Evolutionary conservation across 1,139 yeast species (phyloP).

Genomic region (Lodderomyces theae): DNA sequence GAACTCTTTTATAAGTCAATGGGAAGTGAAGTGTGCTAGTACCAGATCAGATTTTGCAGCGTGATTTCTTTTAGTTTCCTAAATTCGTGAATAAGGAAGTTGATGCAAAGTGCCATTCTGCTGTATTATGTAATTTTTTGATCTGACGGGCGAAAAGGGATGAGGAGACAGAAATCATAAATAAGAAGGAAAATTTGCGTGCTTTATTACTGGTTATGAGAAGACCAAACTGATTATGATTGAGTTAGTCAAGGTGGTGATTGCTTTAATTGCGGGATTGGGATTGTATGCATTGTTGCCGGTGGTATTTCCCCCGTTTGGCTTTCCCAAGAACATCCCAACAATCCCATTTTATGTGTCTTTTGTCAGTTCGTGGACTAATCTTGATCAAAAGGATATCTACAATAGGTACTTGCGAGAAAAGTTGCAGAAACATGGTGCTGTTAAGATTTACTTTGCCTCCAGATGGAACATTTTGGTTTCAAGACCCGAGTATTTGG

Average conservation of each 20-base stretch:
- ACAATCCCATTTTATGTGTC: constrained; percentile 62
- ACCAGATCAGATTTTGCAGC: background rate
- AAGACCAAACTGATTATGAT: background rate
- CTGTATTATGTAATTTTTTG: background rate
- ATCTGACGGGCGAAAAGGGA: background rate
- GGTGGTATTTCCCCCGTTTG: constrained; percentile 29
- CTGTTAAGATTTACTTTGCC: constrained; percentile 60
- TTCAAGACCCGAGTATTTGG: constrained; percentile 46
- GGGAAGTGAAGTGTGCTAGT: too few relatives aligned
- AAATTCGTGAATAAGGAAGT: background rate
- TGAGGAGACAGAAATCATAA: background rate
- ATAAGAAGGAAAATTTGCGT: too few relatives aligned
- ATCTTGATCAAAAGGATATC: constrained; percentile 49
- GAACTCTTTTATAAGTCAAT: constrained; percentile 1
- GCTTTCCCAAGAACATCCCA: constrained; percentile 46
- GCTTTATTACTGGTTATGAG: too few relatives aligned
- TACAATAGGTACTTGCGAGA: constrained; percentile 39
- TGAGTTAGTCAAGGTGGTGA: background rate
- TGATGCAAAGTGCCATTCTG: background rate
- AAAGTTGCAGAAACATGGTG: constrained; percentile 50
- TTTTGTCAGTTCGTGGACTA: constrained; percentile 45
- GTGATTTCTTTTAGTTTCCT: constrained; percentile 1
- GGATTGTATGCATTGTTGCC: constrained; percentile 8
- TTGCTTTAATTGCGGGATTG: background rate
- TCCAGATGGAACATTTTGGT: constrained; percentile 62